phyloP scores from a whole-genome alignment of 495 filamentous ascomycete genomes.

The Lichina pygmaea region DNA sequence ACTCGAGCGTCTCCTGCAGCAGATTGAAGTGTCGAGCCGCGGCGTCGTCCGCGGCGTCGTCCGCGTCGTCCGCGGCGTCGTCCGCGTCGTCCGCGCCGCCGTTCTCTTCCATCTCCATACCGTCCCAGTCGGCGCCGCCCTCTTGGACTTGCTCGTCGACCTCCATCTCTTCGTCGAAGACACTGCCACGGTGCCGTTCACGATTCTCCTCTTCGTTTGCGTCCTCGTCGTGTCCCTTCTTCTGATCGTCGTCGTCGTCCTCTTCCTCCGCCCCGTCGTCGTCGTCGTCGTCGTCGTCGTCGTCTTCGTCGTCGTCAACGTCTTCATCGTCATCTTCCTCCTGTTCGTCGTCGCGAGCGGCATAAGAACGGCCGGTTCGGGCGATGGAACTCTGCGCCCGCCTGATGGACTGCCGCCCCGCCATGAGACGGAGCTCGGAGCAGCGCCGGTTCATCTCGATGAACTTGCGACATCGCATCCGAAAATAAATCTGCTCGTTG shows the following conservation, averaged over 20 bases:
- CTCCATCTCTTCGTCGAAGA: constrained; percentile 46
- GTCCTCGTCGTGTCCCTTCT: not conserved
- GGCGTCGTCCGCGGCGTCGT: constrained; percentile 4
- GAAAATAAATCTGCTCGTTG: constrained; percentile 78
- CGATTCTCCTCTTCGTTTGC: constrained; percentile 7
- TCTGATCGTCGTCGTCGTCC: not conserved
- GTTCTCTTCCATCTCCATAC: constrained; percentile 25
- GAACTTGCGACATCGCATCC: constrained; percentile 72
- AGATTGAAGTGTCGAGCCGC: constrained; percentile 24
- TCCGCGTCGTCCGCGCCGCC: not conserved
- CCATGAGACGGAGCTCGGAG: constrained; percentile 29
- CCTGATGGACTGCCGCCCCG: constrained; percentile 9
- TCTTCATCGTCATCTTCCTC: not conserved
- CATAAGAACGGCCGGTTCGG: constrained; percentile 18
- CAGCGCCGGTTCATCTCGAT: constrained; percentile 82
- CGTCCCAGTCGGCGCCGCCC: constrained; percentile 15
- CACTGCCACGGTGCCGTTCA: not conserved
- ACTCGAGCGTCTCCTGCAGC: constrained; percentile 41
- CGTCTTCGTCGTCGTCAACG: constrained; percentile 7
- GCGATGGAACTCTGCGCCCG: constrained; percentile 7
- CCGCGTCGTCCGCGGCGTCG: not conserved
- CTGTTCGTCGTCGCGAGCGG: constrained; percentile 2
- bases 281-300: constrained; percentile 17
- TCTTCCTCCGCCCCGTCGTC: constrained; percentile 1
- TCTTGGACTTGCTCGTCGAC: constrained; percentile 37